Conservation (phyloP, 257 asterid species). For the Capsicum chinense region DNA sequence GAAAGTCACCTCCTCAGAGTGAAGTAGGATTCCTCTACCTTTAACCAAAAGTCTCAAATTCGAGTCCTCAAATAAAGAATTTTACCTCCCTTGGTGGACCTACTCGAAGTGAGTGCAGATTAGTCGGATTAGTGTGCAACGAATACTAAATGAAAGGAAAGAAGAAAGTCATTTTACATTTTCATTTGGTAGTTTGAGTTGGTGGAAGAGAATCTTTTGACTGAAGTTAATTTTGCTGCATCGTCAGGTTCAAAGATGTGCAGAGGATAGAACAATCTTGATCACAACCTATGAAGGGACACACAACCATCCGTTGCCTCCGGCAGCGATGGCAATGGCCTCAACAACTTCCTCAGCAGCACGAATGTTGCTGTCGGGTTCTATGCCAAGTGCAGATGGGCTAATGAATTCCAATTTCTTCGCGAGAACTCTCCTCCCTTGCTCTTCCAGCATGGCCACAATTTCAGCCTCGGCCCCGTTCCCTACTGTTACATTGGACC, state of each 20-base stretch:
- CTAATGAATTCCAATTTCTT: constrained; percentile 76
- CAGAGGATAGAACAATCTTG: constrained; percentile 70
- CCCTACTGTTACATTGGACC: constrained; percentile 90
- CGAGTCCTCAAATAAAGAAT: neutral
- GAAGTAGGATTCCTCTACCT: neutral
- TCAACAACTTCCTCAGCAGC: constrained; percentile 96
- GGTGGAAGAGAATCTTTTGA: neutral
- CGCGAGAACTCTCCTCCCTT: constrained; percentile 81
- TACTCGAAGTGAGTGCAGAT: neutral
- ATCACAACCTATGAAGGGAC: constrained; percentile 93
- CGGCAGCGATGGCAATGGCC: constrained; percentile 98
- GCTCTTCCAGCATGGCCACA: constrained; percentile 89
- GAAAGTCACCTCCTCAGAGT: neutral
- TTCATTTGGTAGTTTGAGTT: neutral
- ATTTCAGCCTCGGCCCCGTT: constrained; percentile 95
- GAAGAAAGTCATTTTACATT: neutral
- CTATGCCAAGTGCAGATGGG: constrained; percentile 89
- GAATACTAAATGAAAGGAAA: neutral
- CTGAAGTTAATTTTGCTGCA: neutral
- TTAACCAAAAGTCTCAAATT: neutral
- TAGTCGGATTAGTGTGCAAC: neutral
- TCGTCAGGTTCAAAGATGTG: constrained; percentile 88
- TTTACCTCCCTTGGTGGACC: neutral
- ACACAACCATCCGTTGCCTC: constrained; percentile 94
- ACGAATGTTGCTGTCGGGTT: constrained; percentile 82